These are phyloP conservation scores for Backusella macrospora DNA, from an alignment of 192 early-diverging fungal species.

Conservation along the genomic window DNA sequence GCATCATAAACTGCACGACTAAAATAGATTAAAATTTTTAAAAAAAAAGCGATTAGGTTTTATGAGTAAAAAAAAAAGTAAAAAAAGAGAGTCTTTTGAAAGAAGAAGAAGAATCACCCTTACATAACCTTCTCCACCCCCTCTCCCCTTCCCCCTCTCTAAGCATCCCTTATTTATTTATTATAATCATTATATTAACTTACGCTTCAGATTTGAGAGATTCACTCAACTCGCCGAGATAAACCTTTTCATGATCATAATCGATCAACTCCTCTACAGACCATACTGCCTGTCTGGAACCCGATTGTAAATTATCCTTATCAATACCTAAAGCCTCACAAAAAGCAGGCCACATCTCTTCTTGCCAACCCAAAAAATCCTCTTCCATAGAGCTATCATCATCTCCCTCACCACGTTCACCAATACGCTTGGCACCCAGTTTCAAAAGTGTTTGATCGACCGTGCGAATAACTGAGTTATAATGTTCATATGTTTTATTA, in stretches of 20 bases:
- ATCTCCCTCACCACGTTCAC: constrained; percentile 90
- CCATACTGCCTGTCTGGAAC: constrained; percentile 94
- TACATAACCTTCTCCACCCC: neutral
- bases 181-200: constrained; percentile 1
- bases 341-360: constrained; percentile 72
- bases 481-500: constrained; percentile 87
- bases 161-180: neutral
- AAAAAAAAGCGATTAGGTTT: neutral
- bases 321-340: constrained; percentile 86
- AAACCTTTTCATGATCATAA: neutral
- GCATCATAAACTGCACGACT: constrained; percentile 70
- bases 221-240: neutral
- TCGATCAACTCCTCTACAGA: constrained; percentile 78
- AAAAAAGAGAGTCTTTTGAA: too few species aligned
- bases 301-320: constrained; percentile 91
- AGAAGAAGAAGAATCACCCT: too few species aligned
- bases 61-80: too few species aligned
- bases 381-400: constrained; percentile 95
- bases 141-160: neutral
- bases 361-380: constrained; percentile 94
- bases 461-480: constrained; percentile 78
- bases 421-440: constrained; percentile 77
- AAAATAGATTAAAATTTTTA: neutral
- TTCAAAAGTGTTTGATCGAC: constrained; percentile 66
- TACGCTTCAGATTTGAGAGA: neutral